Percentiles rank a stretch among this genome's conserved stretches.
Evolutionary conservation across 2,329 filamentous ascomycete species (phyloP).

Genomic region (Trichoderma sp.): DNA sequence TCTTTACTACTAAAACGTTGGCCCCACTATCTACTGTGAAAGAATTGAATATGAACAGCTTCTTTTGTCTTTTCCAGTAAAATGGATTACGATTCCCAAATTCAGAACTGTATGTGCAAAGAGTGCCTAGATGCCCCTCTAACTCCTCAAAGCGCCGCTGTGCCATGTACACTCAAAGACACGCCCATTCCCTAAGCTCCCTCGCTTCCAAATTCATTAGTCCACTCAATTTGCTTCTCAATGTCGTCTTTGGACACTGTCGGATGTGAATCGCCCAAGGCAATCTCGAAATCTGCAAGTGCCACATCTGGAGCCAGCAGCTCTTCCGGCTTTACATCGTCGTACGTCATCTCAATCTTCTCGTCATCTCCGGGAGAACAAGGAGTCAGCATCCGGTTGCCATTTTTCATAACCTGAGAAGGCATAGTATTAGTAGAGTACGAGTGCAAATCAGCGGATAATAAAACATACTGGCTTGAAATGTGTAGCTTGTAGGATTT

Average conservation of each 20-base stretch:
- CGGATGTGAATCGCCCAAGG: slow-evolving; percentile 82
- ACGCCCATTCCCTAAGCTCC: slow-evolving; percentile 52
- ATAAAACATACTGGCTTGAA: slow-evolving; percentile 76
- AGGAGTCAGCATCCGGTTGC: slow-evolving; percentile 71
- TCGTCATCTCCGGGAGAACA: slow-evolving; percentile 89
- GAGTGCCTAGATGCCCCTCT: slow-evolving; percentile 29
- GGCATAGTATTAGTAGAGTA: slow-evolving; percentile 26
- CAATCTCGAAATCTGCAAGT: slow-evolving; percentile 91
- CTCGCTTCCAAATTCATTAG: slow-evolving; percentile 92
- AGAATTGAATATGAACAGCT: slow-evolving; percentile 5
- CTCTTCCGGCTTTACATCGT: slow-evolving; percentile 78
- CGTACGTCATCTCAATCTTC: slow-evolving; percentile 92
- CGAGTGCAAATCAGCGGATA: background rate
- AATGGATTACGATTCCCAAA: slow-evolving; percentile 19
- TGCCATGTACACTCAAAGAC: slow-evolving; percentile 31
- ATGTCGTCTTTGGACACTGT: slow-evolving; percentile 90
- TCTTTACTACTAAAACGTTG: background rate
- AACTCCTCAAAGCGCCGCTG: slow-evolving; percentile 38
- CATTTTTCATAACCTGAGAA: slow-evolving; percentile 68
- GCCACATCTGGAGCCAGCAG: slow-evolving; percentile 83
- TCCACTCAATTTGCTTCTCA: slow-evolving; percentile 86
- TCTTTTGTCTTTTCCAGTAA: slow-evolving; percentile 12
- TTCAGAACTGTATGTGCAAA: slow-evolving; percentile 25
- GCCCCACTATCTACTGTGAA: background rate
- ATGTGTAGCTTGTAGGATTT: slow-evolving; percentile 96